Percentiles rank a stretch among this genome's conserved stretches.
These are phyloP conservation scores for Takashimella koratensis DNA, from an alignment of 1,284 basidiomycete genomes.

Conservation along the genomic window DNA sequence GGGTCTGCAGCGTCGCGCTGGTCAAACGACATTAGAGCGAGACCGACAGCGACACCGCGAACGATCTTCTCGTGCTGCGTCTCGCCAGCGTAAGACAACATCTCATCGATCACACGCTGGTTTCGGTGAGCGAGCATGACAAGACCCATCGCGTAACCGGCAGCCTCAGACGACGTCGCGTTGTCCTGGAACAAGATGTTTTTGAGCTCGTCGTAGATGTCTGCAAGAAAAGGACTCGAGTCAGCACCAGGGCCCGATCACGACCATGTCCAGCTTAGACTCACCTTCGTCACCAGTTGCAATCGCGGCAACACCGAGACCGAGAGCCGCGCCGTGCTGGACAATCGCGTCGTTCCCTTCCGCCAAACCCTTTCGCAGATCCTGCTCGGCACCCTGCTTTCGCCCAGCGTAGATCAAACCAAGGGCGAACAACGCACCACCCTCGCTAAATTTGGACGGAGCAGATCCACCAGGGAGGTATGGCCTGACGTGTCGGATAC, in stretches of 20 bases:
- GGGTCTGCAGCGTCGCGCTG: slow-evolving; percentile 82
- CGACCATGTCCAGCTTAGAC: no score
- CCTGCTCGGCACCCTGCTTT: slow-evolving; percentile 62
- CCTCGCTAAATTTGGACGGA: slow-evolving; percentile 75
- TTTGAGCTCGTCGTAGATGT: slow-evolving; percentile 87
- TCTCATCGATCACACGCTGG: slow-evolving; percentile 75
- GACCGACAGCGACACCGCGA: slow-evolving; percentile 82
- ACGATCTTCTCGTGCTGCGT: slow-evolving; percentile 99
- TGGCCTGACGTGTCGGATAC: slow-evolving; percentile 85
- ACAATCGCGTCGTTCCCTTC: slow-evolving; percentile 68
- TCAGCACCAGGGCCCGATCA: no score
- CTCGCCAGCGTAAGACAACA: slow-evolving; percentile 89
- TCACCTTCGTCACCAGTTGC: slow-evolving; percentile 70
- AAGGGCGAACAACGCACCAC: slow-evolving; percentile 88
- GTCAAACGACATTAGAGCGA: slow-evolving; percentile 86
- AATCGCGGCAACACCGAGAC: slow-evolving; percentile 88
- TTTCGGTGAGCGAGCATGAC: slow-evolving; percentile 90
- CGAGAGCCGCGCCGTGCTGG: slow-evolving; percentile 91
- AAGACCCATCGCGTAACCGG: slow-evolving; percentile 93
- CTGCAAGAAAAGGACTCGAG: no score
- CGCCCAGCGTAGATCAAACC: slow-evolving; percentile 80
- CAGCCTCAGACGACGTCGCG: slow-evolving; percentile 87
- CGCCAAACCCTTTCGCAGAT: slow-evolving; percentile 62
- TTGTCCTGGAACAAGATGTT: slow-evolving; percentile 84
- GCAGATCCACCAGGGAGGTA: slow-evolving; percentile 72